Conservation (phyloP, 2,329 filamentous ascomycete species). For the Fusarium sp. region DNA sequence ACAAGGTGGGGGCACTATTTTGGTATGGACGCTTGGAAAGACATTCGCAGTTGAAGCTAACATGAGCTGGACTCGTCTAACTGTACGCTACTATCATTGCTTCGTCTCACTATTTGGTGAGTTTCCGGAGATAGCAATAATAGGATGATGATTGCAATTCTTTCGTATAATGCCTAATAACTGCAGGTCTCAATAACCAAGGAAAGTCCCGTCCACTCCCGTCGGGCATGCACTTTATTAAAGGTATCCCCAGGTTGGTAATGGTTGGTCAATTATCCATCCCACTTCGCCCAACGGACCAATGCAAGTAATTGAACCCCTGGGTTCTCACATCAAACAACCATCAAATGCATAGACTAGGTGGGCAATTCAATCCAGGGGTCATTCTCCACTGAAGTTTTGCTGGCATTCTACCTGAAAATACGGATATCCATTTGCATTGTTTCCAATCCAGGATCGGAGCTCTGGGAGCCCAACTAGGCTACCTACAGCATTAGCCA, state of each 20-base stretch:
- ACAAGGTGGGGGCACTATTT: constrained; percentile 16
- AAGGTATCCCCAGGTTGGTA: constrained; percentile 1
- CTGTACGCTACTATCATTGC: not conserved
- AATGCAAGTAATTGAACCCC: constrained; percentile 30
- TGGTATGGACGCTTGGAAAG: not conserved
- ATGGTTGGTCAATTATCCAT: not conserved
- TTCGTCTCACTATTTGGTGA: not conserved
- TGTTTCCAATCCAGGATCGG: constrained; percentile 4
- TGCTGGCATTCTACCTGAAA: constrained; percentile 38
- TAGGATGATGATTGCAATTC: not conserved
- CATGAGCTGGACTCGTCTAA: constrained; percentile 7
- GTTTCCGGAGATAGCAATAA: not conserved
- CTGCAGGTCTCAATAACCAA: constrained; percentile 2
- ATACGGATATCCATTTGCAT: constrained; percentile 5
- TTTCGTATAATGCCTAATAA: not conserved
- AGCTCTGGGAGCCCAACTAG: constrained; percentile 22
- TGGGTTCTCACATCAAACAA: constrained; percentile 1
- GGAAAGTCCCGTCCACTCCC: not conserved
- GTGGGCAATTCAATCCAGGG: constrained; percentile 23
- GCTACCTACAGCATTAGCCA: not conserved
- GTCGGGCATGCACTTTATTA: constrained; percentile 23
- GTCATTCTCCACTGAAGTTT: constrained; percentile 24
- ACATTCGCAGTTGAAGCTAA: constrained; percentile 19
- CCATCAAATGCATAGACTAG: constrained; percentile 14
- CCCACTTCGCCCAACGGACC: not conserved